Evolutionary conservation across 2,329 filamentous ascomycete species (phyloP), one percentile per base, ranked within the genome.

Genomic region (Uncinocarpus reesii): DNA sequence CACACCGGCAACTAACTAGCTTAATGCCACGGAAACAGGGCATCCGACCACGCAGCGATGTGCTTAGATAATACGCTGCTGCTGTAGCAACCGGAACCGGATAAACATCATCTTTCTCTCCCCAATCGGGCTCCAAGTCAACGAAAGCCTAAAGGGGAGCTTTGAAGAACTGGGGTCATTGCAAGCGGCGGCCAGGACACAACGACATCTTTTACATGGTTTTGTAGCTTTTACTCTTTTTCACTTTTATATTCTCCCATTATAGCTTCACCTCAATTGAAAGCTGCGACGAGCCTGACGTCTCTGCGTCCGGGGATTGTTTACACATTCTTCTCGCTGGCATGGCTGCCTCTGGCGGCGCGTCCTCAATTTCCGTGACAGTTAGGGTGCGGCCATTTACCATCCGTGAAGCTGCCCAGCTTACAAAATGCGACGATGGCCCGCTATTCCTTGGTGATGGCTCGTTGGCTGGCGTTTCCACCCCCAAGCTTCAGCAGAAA

Each of bases 371-470:
- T 52, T 70, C 65, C 32, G 71, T 74, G 54, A 65, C 71, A 31
- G 77, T 83, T 54, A 71, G 79, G 65, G 79, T 83, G 42, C 73
- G 79, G 52, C 79, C 79, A 18, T 83, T 83, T 59, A 83, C 79
- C 10, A 95, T 96, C 58, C 77, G 88, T 70, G 92, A 98, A 75
- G 92, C 92, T 57, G 92, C 92, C 34, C 90, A 96, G 70, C 71
- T 98, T 74, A 70, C 72, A 26, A 75, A 74, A 65, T 69, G 66
- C 60, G 90, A 98, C 58, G 90, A 95, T 66, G 81, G 83, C 47
- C 88, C 86, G 4, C 68, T 95, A 31, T 98, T 98, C 63, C 78
- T 98, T n/a, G 92, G 92, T 52, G 92, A 98, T 65, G 92, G 92
- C 51, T 96, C 90, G 15, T 75, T 98, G 49, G 92, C 92, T n/a